Conservation (phyloP, 305 asterid species). For the Solanum hybrid region DNA sequence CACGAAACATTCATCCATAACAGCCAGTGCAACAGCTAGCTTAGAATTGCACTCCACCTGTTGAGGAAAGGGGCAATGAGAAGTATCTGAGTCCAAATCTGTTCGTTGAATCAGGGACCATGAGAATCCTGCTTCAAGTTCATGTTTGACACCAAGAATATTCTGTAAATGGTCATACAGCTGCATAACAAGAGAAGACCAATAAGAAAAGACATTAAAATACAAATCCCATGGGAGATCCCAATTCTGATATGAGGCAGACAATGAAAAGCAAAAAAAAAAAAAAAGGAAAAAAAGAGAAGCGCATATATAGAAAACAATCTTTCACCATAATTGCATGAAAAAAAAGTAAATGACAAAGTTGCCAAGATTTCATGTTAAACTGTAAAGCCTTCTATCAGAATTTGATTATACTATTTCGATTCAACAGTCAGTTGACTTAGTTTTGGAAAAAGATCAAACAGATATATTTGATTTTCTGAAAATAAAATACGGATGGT, state of each 20-base stretch:
- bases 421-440: not conserved
- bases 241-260: not conserved
- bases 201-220: not conserved
- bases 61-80: constrained; percentile 30
- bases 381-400: not conserved
- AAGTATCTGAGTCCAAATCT: constrained; percentile 39
- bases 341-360: not conserved
- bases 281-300: not conserved
- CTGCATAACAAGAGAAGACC: constrained; percentile 34
- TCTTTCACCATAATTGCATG: not conserved
- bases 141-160: constrained; percentile 73
- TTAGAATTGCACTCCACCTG: constrained; percentile 70
- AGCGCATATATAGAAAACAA: not conserved
- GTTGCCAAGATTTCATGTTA: not conserved
- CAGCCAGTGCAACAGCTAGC: constrained; percentile 62
- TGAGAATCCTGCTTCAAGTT: constrained; percentile 30
- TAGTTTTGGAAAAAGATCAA: not conserved
- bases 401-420: not conserved
- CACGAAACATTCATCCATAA: constrained; percentile 71
- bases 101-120: constrained; percentile 53
- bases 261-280: not conserved
- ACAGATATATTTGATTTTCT: not conserved
- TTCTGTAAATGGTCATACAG: constrained; percentile 67
- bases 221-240: not conserved
- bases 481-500: not conserved